Percentiles rank a stretch among this genome's conserved stretches.
phyloP scores from a whole-genome alignment of 345 rosid species.

The Citrus sp. region DNA sequence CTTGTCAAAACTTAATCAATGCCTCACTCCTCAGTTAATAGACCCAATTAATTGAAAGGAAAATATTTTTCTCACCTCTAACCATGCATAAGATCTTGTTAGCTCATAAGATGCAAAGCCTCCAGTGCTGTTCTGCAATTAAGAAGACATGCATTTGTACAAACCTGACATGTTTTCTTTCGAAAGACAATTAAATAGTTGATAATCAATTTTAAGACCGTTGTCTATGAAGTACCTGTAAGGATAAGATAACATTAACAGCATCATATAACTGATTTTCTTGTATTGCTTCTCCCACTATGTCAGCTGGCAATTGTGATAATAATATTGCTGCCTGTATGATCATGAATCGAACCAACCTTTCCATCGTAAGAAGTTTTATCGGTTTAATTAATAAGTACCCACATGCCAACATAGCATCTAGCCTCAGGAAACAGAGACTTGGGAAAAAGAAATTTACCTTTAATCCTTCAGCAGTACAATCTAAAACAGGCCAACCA shows the following conservation, averaged over 20 bases:
- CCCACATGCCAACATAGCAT: too few species aligned
- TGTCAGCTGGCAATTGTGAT: slow-evolving; percentile 33
- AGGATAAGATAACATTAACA: slow-evolving; percentile 48
- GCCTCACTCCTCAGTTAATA: neutral
- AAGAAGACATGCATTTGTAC: neutral
- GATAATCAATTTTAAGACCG: too few species aligned
- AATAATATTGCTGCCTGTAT: slow-evolving; percentile 50
- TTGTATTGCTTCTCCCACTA: slow-evolving; percentile 47
- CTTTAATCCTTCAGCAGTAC: slow-evolving; percentile 64
- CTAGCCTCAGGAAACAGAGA: too few species aligned
- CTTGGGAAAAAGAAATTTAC: slow-evolving; percentile 9
- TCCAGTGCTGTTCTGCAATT: slow-evolving; percentile 51
- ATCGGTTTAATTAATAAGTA: too few species aligned
- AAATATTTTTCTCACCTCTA: slow-evolving; percentile 42
- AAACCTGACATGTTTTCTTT: too few species aligned
- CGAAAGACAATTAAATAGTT: too few species aligned
- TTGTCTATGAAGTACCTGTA: slow-evolving; percentile 39
- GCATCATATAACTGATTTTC: slow-evolving; percentile 43
- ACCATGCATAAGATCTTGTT: slow-evolving; percentile 63
- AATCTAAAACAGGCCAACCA: slow-evolving; percentile 68
- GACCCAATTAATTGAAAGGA: neutral
- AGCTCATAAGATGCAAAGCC: slow-evolving; percentile 81
- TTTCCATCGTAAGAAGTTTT: too few species aligned
- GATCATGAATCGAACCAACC: too few species aligned
- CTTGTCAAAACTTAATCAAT: neutral